These are phyloP conservation scores for Penicillium canescens DNA, from an alignment of 495 filamentous ascomycete genomes.

Conservation along the genomic window DNA sequence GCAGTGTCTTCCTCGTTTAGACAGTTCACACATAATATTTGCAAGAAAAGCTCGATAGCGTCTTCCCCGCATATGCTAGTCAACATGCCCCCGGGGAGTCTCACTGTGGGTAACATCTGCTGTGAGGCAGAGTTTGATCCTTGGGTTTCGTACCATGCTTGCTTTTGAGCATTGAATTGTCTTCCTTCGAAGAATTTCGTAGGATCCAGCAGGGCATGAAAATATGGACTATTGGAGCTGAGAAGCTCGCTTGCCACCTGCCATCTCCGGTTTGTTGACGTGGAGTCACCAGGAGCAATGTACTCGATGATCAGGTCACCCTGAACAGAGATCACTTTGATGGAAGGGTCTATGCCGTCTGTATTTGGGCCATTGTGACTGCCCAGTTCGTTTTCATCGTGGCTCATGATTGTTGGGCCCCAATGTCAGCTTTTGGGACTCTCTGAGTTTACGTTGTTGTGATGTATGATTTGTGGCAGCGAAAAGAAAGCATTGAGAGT, in stretches of 20 bases:
- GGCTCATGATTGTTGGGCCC: neutral
- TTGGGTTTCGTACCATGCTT: slow-evolving; percentile 10
- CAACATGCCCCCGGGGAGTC: slow-evolving; percentile 23
- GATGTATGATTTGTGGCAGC: neutral
- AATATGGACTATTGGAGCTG: slow-evolving; percentile 42
- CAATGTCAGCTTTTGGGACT: neutral
- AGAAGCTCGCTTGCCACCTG: slow-evolving; percentile 35
- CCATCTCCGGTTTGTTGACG: slow-evolving; percentile 28
- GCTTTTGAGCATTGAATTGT: slow-evolving; percentile 30
- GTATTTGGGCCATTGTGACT: neutral
- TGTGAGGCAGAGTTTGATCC: neutral
- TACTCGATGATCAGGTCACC: slow-evolving; percentile 44
- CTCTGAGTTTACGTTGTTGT: neutral
- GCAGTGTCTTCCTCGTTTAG: slow-evolving; percentile 19
- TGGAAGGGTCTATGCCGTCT: neutral
- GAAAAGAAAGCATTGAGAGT: neutral
- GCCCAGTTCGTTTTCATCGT: neutral
- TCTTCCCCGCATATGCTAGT: slow-evolving; percentile 32
- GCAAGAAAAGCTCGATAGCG: slow-evolving; percentile 40
- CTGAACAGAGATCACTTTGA: slow-evolving; percentile 22
- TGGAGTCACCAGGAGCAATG: slow-evolving; percentile 4
- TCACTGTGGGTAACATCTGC: slow-evolving; percentile 27
- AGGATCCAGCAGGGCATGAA: slow-evolving; percentile 46
- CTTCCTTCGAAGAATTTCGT: slow-evolving; percentile 50
- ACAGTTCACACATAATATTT: slow-evolving; percentile 30